phyloP scores from a whole-genome alignment of 164 flowering plant genomes.

The Annona squamosa region DNA sequence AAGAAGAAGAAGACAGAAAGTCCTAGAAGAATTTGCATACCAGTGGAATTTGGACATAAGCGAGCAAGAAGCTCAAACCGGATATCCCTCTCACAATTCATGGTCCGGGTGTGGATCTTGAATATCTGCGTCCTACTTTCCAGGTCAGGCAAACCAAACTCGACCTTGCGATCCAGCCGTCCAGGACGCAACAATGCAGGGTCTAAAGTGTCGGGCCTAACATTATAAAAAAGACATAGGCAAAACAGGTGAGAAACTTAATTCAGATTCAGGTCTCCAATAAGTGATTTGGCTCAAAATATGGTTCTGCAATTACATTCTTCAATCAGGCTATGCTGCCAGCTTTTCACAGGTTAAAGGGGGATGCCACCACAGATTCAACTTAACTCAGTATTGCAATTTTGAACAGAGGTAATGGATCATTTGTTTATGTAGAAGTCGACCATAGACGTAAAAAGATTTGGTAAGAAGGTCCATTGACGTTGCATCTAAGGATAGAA shows the following conservation, averaged over 20 bases:
- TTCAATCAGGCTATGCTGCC: too few relatives aligned
- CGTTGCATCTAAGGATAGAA: too few relatives aligned
- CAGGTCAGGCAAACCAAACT: slow-evolving; percentile 92
- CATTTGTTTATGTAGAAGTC: too few relatives aligned
- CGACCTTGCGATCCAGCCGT: slow-evolving; percentile 88
- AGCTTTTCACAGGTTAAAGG: too few relatives aligned
- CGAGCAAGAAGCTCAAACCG: slow-evolving; percentile 93
- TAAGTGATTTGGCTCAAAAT: too few relatives aligned
- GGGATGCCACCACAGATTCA: too few relatives aligned
- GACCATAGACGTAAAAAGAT: too few relatives aligned
- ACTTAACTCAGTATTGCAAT: too few relatives aligned
- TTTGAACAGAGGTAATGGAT: too few relatives aligned
- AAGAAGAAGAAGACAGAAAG: neutral
- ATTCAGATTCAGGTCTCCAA: too few relatives aligned
- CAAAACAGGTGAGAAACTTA: neutral
- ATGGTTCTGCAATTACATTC: too few relatives aligned
- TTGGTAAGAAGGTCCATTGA: too few relatives aligned
- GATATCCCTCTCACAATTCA: slow-evolving; percentile 96
- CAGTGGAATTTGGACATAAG: slow-evolving; percentile 98
- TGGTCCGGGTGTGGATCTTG: slow-evolving; percentile 90
- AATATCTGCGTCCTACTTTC: slow-evolving; percentile 95
- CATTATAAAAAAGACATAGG: slow-evolving; percentile 2
- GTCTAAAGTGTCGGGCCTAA: slow-evolving; percentile 92
- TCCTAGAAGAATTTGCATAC: slow-evolving; percentile 25
- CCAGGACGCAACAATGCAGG: slow-evolving; percentile 96